Percentiles rank a stretch among this genome's conserved stretches.
Conservation (phyloP, 2,329 filamentous ascomycete genomes). For the Colletotrichum spinosum region DNA sequence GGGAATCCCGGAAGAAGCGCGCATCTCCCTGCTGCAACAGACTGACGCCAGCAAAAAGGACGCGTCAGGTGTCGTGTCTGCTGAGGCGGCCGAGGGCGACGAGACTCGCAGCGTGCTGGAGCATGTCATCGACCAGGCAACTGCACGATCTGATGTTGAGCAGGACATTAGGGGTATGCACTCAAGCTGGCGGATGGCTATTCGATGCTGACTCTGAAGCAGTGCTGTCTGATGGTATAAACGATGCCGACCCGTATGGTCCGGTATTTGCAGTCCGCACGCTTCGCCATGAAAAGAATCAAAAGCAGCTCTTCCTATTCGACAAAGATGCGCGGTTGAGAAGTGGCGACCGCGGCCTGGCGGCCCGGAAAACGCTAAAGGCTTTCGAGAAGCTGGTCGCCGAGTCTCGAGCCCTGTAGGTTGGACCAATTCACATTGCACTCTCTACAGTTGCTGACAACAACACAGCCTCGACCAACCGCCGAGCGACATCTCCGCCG, state of each 20-base stretch:
- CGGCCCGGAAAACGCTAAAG: constrained; percentile 80
- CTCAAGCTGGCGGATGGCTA: neutral
- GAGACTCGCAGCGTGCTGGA: constrained; percentile 66
- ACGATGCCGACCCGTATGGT: constrained; percentile 67
- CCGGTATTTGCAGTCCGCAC: constrained; percentile 71
- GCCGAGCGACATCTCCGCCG: constrained; percentile 66
- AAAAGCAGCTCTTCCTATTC: constrained; percentile 73
- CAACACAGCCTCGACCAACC: constrained; percentile 59
- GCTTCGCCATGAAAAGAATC: constrained; percentile 71
- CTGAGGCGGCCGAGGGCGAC: constrained; percentile 17
- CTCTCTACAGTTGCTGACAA: constrained; percentile 3
- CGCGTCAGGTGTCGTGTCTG: constrained; percentile 12
- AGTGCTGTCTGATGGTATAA: constrained; percentile 71
- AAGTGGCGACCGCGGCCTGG: constrained; percentile 79
- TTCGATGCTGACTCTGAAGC: constrained; percentile 37
- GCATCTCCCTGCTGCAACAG: constrained; percentile 78
- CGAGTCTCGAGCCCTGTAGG: constrained; percentile 65
- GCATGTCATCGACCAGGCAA: constrained; percentile 73
- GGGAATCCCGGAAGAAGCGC: constrained; percentile 74
- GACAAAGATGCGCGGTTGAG: constrained; percentile 80
- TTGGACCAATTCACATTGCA: neutral
- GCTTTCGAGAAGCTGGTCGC: constrained; percentile 75
- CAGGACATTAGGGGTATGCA: constrained; percentile 68
- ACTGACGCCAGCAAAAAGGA: constrained; percentile 57
- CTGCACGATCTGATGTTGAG: constrained; percentile 66